Base-by-base conservation (phyloP, 2,329 filamentous ascomycete species). In the Pseudogymnoascus sp. region DNA sequence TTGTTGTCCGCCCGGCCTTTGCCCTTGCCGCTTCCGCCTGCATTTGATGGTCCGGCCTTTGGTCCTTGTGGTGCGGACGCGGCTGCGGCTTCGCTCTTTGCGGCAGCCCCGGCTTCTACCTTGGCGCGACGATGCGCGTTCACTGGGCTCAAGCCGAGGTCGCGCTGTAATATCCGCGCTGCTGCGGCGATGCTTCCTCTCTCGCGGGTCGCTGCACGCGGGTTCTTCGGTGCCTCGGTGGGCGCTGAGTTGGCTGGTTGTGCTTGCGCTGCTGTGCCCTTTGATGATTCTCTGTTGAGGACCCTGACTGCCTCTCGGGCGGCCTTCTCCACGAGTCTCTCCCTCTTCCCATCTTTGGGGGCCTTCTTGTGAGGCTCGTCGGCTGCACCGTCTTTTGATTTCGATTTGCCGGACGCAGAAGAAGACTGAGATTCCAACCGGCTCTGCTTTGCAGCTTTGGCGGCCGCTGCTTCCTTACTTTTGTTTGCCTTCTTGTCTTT, bases 401-500 rank as follows among this genome's bases (percentile, higher is more conserved):
- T 63, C 19, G 75, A 76, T 72, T 83, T 84, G 31, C 81, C 78
- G 58, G 78, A 78, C 19, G 78, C 78, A 10, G 74, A 72, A 62
- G 86, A 82, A 19, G 65, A 55, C 41, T 72, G 71, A 58, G 72
- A 70, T 39, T 88, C 84, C 64, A 81, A 81, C 43, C 58, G 33
- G 58, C 74, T 74, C 64, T 84, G 79, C 70, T 88, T 88, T 29
- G 78, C 77, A 49, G 76, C 77, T 69, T 83, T 83, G 41, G 83
- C 80, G 35, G 77, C 77, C 29, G 79, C 79, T 4, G 75, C 73
- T 63, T 88, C 84, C 68, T 86, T 87, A 19, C 73, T 77, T 71
- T 83, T 87, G 66, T 85, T 91, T 12, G 91, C 91, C 77, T 96
- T 97, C 77, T 95, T 96, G 74, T 97, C 92, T 67, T 89, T 89